Conservation (phyloP, 805 yeast genomes). For the Barnettozyma californica region DNA sequence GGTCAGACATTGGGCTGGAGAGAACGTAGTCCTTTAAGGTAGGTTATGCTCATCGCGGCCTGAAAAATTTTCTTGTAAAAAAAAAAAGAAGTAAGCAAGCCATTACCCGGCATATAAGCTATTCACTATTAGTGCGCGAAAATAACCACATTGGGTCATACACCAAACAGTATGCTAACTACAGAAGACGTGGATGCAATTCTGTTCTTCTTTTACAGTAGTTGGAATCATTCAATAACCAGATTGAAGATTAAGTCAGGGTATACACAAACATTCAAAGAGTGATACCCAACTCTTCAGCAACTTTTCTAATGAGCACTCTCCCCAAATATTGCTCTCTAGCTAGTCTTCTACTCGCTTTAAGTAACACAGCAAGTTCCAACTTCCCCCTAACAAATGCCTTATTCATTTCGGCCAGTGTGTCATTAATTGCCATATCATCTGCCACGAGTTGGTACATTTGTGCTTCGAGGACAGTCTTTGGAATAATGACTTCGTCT, state of each 20-base stretch:
- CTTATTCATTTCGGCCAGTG: conserved; percentile 52
- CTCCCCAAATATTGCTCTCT: conserved; percentile 58
- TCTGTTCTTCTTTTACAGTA: too few species aligned
- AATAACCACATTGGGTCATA: background rate
- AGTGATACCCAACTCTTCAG: conserved; percentile 15
- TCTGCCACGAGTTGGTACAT: conserved; percentile 58
- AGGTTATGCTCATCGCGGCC: conserved; percentile 4
- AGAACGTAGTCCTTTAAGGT: background rate
- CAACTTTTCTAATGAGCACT: conserved; percentile 39
- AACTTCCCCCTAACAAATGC: conserved; percentile 46
- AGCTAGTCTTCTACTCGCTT: conserved; percentile 44
- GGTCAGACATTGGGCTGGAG: conserved; percentile 46
- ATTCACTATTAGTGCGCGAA: background rate
- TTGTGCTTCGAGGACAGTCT: conserved; percentile 52
- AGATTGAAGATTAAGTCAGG: background rate
- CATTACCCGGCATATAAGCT: background rate
- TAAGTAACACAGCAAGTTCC: conserved; percentile 36
- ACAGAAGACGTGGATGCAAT: background rate
- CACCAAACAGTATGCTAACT: background rate
- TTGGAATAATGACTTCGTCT: conserved; percentile 43
- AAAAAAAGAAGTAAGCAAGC: background rate
- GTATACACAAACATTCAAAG: background rate
- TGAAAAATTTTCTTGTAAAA: conserved; percentile 3
- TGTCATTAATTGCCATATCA: conserved; percentile 67
- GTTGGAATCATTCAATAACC: too few species aligned